Evolutionary conservation across 805 yeast genomes (phyloP).

Genomic region (Candida yuanshanica): DNA sequence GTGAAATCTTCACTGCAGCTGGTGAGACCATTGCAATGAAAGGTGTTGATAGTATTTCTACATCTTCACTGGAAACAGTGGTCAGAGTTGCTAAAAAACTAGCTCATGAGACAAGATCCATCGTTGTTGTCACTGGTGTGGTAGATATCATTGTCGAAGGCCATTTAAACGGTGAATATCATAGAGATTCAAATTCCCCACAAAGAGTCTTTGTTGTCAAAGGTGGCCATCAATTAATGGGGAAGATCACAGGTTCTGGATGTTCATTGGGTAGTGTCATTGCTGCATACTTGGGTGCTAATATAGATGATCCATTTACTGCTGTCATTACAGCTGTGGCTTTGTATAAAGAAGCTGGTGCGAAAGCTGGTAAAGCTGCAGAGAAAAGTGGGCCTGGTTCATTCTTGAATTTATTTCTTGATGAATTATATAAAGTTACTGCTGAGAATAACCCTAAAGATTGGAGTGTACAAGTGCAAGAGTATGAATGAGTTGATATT

Average conservation of each 20-base stretch:
- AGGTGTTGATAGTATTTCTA: conserved; percentile 59
- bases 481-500: background rate
- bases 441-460: conserved; percentile 3
- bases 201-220: conserved; percentile 30
- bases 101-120: conserved; percentile 44
- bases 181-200: conserved; percentile 13
- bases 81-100: conserved; percentile 40
- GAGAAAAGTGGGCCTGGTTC: conserved; percentile 13
- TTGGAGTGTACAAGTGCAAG: conserved; percentile 6
- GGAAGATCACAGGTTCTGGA: conserved; percentile 73
- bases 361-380: conserved; percentile 8
- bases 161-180: conserved; percentile 21
- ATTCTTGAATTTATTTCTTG: conserved; percentile 9
- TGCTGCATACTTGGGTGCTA: conserved; percentile 35
- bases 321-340: conserved; percentile 15
- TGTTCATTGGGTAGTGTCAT: conserved; percentile 75
- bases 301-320: conserved; percentile 5
- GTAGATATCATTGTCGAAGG: conserved; percentile 49
- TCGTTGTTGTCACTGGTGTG: conserved; percentile 70
- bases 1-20: conserved; percentile 67
- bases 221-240: conserved; percentile 64
- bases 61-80: conserved; percentile 18
- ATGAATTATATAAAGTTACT: conserved; percentile 7
- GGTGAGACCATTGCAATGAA: conserved; percentile 47
- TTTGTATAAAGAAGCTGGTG: conserved; percentile 15